Conservation (phyloP, 805 yeast genomes). For the Wickerhamomyces alni region DNA sequence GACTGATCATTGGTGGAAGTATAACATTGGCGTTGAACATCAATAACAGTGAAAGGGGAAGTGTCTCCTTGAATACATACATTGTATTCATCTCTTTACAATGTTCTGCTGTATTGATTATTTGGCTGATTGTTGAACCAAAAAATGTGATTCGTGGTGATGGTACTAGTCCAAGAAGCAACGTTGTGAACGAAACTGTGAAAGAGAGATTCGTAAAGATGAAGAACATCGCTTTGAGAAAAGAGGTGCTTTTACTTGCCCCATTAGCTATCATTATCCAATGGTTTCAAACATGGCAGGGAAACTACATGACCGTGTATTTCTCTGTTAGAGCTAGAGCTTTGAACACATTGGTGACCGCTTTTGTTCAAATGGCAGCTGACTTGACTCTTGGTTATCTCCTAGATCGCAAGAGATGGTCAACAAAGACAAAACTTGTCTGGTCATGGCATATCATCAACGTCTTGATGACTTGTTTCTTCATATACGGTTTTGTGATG, state of each 20-base stretch:
- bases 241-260: slow-evolving; percentile 14
- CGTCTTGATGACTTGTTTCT: slow-evolving; percentile 10
- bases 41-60: slow-evolving; percentile 9
- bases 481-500: slow-evolving; percentile 17
- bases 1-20: slow-evolving; percentile 23
- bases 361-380: slow-evolving; percentile 13
- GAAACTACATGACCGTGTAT: slow-evolving; percentile 19
- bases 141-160: slow-evolving; percentile 24
- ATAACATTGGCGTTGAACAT: slow-evolving; percentile 16
- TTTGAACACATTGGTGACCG: slow-evolving; percentile 19
- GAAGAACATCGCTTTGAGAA: slow-evolving; percentile 7
- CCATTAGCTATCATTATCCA: slow-evolving; percentile 16
- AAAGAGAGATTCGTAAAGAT: slow-evolving; percentile 5
- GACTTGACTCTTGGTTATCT: slow-evolving; percentile 16
- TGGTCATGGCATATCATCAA: slow-evolving; percentile 15
- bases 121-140: slow-evolving; percentile 19
- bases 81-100: slow-evolving; percentile 21
- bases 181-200: slow-evolving; percentile 8
- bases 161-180: slow-evolving; percentile 15
- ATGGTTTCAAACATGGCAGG: slow-evolving; percentile 23
- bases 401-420: slow-evolving; percentile 10
- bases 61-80: slow-evolving; percentile 21
- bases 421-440: slow-evolving; percentile 8
- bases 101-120: slow-evolving; percentile 19
- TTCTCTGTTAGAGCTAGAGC: slow-evolving; percentile 23